phyloP scores from a whole-genome alignment of 768 basidiomycete genomes.

The Russula vinacea region DNA sequence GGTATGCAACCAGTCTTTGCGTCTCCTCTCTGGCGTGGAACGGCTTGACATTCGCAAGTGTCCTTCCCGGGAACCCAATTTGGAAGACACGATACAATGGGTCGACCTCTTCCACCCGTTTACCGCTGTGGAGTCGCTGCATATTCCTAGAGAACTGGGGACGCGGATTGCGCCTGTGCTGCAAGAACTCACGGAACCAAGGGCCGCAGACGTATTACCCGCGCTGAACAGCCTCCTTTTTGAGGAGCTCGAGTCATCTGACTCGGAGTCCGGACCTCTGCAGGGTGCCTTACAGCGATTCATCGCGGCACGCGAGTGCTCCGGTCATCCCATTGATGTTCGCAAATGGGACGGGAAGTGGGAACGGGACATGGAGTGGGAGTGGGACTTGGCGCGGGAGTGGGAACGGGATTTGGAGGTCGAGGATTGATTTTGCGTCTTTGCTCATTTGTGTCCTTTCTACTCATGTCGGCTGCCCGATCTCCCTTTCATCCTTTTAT shows the following conservation, averaged over 20 bases:
- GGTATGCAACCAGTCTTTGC: not conserved
- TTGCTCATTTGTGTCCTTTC: too few species aligned
- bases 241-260: not conserved
- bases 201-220: constrained; percentile 10
- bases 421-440: not conserved
- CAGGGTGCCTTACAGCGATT: not conserved
- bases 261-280: not conserved
- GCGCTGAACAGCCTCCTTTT: constrained; percentile 5
- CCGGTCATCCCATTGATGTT: not conserved
- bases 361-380: not conserved
- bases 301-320: not conserved
- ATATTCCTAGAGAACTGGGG: not conserved
- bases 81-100: not conserved
- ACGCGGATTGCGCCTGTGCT: not conserved
- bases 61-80: not conserved
- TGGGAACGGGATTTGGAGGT: not conserved
- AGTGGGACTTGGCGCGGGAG: not conserved
- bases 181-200: not conserved
- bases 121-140: not conserved
- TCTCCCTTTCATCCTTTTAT: too few species aligned
- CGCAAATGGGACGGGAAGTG: not conserved
- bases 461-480: too few species aligned
- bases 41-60: not conserved
- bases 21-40: not conserved
- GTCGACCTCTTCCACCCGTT: constrained; percentile 1